Base-by-base conservation (phyloP, 1,284 basidiomycete species). In the Ceratobasidium sp. region DNA sequence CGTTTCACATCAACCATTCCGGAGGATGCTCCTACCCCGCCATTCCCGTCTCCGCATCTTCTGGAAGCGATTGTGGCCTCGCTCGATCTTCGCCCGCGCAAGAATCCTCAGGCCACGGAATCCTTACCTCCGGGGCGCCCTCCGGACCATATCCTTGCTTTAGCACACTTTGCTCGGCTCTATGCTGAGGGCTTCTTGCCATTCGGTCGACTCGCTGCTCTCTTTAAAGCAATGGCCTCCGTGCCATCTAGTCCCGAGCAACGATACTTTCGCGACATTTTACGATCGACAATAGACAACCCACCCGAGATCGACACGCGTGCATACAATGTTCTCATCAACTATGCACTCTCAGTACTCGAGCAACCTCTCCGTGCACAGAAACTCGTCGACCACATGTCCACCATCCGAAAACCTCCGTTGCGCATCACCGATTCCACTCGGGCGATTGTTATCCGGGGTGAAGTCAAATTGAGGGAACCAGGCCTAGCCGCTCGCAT, bases 301-400 rank as follows among this genome's bases (percentile, higher is more conserved):
- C 82, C 86, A 56, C 87, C 86, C 4, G 83, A 84, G 0, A 82
- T 92, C 15, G 86, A 88, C 77, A 79, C 86, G 2, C 83, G 85
- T 20, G 85, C 89, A 0, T 93, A 90, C 84, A 92, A 94, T 82
- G 81, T 90, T 0, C 88, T 95, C 39, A 81, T 95, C 2, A 87
- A 91, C 78, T 94, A 94, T 83, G 85, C 91, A 1, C 86, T 95
- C 49, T 88, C 89, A 1, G 87, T 92, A 80, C 88, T 89, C n/a
- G 84, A 88, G 44, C 91, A 91, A 2, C 84, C 88, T 10, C 77
- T 80, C 0, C 84, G 89, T 33, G 91, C 89, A 0, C 83, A 87
- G 6, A 80, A 82, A 10, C 83, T 94, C 5, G 82, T 93, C 20
- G 81, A 88, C 9, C 89, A 92, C 79, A 92, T 93, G 90, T 84